Conservation (phyloP, 352 stramenopile genomes). For the Pythium diclinum region DNA sequence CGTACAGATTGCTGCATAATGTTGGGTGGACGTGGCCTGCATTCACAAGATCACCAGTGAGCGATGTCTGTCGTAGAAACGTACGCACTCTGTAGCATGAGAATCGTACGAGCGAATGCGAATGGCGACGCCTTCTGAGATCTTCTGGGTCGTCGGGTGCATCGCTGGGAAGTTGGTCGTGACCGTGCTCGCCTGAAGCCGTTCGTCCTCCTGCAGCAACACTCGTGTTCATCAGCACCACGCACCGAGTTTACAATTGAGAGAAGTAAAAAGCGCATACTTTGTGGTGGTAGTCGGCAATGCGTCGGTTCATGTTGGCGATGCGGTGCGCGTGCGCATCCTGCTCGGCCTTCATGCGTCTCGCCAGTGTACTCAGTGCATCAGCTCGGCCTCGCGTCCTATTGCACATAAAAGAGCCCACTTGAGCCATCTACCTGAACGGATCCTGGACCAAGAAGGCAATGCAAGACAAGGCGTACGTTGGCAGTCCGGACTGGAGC, state of each 20-base stretch:
- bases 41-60: neutral
- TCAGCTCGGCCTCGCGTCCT: conserved; percentile 49
- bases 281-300: conserved; percentile 72
- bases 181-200: conserved; percentile 55
- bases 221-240: conserved; percentile 5
- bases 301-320: conserved; percentile 81
- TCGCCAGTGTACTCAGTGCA: conserved; percentile 48
- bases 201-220: conserved; percentile 48
- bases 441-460: too few species aligned
- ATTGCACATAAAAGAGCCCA: conserved; percentile 10
- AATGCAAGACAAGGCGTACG: conserved; percentile 29
- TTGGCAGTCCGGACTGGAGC: conserved; percentile 37
- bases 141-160: conserved; percentile 72
- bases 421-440: neutral
- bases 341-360: conserved; percentile 56
- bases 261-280: conserved; percentile 22
- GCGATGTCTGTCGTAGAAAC: neutral
- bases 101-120: conserved; percentile 65
- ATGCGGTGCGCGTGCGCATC: conserved; percentile 58
- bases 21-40: conserved; percentile 57
- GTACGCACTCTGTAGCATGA: neutral
- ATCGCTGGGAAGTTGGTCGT: conserved; percentile 80
- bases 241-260: neutral
- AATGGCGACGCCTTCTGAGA: conserved; percentile 53
- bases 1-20: conserved; percentile 43